Percentiles rank a stretch among this genome's conserved stretches.
Conservation (phyloP, 805 yeast genomes). For the Nakazawaea holstii region DNA sequence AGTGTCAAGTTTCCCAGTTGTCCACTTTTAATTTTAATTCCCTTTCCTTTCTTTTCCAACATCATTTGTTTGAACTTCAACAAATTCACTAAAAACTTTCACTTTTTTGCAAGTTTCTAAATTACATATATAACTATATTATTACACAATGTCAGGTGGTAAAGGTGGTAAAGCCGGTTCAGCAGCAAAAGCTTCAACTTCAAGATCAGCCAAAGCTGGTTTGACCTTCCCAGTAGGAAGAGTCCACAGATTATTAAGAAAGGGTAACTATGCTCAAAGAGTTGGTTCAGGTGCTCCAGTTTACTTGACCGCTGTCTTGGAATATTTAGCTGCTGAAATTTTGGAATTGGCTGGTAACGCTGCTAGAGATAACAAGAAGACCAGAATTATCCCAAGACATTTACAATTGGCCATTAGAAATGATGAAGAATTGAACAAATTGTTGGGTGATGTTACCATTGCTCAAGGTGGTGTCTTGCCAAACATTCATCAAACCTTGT, state of each 20-base stretch:
- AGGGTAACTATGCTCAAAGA: constrained; percentile 97
- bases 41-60: constrained; percentile 10
- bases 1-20: not conserved
- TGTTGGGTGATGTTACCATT: constrained; percentile 87
- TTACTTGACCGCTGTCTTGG: constrained; percentile 93
- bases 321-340: constrained; percentile 96
- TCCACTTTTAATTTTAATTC: not conserved
- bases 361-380: constrained; percentile 97
- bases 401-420: constrained; percentile 97
- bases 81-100: constrained; percentile 12
- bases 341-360: constrained; percentile 98
- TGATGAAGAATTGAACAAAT: constrained; percentile 96
- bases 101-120: constrained; percentile 8
- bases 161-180: constrained; percentile 94
- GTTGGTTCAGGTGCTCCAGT: constrained; percentile 99
- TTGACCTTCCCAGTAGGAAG: constrained; percentile 99
- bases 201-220: constrained; percentile 98
- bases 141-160: constrained; percentile 52
- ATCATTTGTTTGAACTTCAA: constrained; percentile 9
- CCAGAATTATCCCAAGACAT: constrained; percentile 98
- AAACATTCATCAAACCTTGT: constrained; percentile 89
- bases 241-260: constrained; percentile 94
- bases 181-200: constrained; percentile 91
- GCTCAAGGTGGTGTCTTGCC: constrained; percentile 99
- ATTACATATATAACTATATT: constrained; percentile 10